Base-by-base conservation (phyloP, 345 rosid species). In the Streptanthus diversifolius region DNA sequence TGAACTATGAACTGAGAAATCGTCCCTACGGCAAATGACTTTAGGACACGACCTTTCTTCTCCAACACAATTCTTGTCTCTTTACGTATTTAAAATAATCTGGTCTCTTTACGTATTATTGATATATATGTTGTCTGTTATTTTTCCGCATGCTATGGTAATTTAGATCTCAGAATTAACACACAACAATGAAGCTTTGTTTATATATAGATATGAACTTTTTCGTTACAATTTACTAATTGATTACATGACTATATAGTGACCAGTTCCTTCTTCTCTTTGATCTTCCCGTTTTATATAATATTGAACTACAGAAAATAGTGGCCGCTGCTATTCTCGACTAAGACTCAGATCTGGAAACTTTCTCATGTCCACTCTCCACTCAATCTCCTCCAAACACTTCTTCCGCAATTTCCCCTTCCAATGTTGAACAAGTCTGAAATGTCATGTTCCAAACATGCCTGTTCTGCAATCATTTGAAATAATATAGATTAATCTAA, bases 1-100 rank as follows among this genome's bases (percentile, higher is more conserved):
- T 80, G 79, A 58, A 83, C 82, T 17, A 85, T 70, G 24, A 88
- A 80, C 67, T 88, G 92, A 70, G 77, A 72, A 36, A 84, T 70
- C 1, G 83, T 77, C 44, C 87, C 85, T 27, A 84, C 85, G 5
- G 80, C 67, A 4, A 79, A 18, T 68, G 82, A 61, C 27, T 73
- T 24, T 19, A 88, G 77, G 56, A 72, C 73, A 71, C 85, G 92
- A 3, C 90, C 88, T 41, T 73, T 84, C 68, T 52, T 73, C 36
- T 41, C 11, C 29, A 88, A 87, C 70, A 61, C 77, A 56, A 21
- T 55, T 80, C 83, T 80, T 9, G 66, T 77, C 10, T 66, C 37
- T 24, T 27, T n/a, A n/a, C n/a, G n/a, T n/a, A n/a, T n/a, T n/a
- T n/a, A n/a, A n/a, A n/a, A n/a, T n/a, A n/a, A n/a, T n/a, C n/a